Base-by-base conservation (phyloP, 2,329 filamentous ascomycete species). In the Stylonectria norvegica region DNA sequence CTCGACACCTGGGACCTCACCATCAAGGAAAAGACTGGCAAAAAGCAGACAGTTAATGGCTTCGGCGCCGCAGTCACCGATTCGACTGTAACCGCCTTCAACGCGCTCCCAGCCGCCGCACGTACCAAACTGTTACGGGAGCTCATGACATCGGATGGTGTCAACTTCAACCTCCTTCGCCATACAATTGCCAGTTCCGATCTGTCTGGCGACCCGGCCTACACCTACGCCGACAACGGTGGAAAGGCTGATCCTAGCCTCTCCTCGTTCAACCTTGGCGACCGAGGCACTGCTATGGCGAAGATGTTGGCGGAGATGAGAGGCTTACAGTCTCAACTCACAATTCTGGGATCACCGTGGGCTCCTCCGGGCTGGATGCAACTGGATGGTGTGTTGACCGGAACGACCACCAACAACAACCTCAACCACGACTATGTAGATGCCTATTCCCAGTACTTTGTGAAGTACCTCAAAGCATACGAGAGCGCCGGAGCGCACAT, bases 41-140 rank as follows among this genome's bases (percentile, higher is more conserved):
- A 36, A 38, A 69, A 66, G 45, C 68, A 70, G 50, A 61, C 48
- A 10, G 50, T 70, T 51, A 61, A 55, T 30, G 66, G 67, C 4
- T 70, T 70, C 39, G 67, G 67, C n/a, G 66, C 64, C 5, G 57
- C 64, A 8, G 64, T 70, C 19, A 70, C 67, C 3, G 67, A 70
- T 36, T 61, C 63, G 20, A 69, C 66, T 5, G 64, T 69, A 8
- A 54, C 59, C 19, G 64, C 65, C 17, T 59, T 69, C 47, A 62
- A 63, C 40, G 48, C 51, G 15, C 59, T 70, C 3, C 44, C 63
- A 1, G 45, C 49, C 12, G 49, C 50, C 34, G 38, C 50, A 23
- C 62, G 58, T 15, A 52, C 48, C 17, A 44, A 59, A 43, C 57
- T 70, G 16, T 55, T 70, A 20, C 49, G 49, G 27, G 57, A 63